Evolutionary conservation across 108 stramenopile species (phyloP), one percentile per base, ranked within the genome.

Genomic region (Ochromonas danica): DNA sequence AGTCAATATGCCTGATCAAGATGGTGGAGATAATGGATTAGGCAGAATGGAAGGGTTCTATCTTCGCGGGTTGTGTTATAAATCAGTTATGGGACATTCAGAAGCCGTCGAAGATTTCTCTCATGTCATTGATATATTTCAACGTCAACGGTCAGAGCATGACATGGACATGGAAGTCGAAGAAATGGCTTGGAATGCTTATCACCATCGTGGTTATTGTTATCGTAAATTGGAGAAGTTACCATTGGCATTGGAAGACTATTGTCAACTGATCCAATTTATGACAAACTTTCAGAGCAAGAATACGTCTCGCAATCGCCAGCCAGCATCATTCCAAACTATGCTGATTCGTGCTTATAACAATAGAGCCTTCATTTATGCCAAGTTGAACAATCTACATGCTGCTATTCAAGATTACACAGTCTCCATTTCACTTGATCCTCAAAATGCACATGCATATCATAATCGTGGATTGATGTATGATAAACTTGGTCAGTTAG

Each of bases 391-490:
- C 17, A 22, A 17, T 40, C 81, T 63, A 61, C 45, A 43, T 0
- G 39, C 39, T 2, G 84, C 84, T 3, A 74, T 85, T 51, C 62
- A 28, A 6, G 84, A 85, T 78, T 85, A 85, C 81, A 70, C 70
- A 0, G 39, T 39, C 33, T 80, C 70, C 33, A 42, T 85, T 1
- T 1, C 1, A 0, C 40, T 78, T 0, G 84, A 85, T 30, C 78
- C 77, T 25, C 0, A 28, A 6, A 81, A 78, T 41, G 1, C 43
- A 10, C 80, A 85, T 75, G 84, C 84, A 3, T 71, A 62, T 40
- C 84, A 85, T 74, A 85, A 85, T 78, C 62, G 84, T 1, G 84
- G 84, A 17, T 78, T 85, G 17, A 70, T 42, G 39, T 79, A 63
- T 51, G 84, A 85, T 63, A 81, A 81, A 43, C 35, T 72, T 17